phyloP scores from a whole-genome alignment of 2,329 filamentous ascomycete species.

The Calonectria henricotiae region DNA sequence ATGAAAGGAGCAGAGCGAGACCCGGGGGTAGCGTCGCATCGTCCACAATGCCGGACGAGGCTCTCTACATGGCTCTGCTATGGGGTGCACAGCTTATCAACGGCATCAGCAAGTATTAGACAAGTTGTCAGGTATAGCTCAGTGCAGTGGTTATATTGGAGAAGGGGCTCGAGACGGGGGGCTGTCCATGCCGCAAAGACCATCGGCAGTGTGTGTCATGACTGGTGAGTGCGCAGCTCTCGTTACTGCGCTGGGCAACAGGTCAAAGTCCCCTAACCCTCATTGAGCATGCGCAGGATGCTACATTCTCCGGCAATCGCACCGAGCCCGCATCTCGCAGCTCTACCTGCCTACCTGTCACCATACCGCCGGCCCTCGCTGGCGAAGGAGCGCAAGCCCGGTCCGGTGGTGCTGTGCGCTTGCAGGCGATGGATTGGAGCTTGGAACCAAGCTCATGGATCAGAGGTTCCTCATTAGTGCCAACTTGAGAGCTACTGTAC shows the following conservation, averaged over 20 bases:
- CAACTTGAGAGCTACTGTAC: conserved; percentile 26
- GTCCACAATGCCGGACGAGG: conserved; percentile 22
- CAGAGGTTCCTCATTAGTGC: conserved; percentile 22
- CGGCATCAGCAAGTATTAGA: conserved; percentile 9
- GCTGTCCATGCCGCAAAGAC: neutral
- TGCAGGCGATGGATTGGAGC: conserved; percentile 32
- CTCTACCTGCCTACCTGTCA: conserved; percentile 17
- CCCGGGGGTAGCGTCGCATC: conserved; percentile 17
- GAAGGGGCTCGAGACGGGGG: conserved; percentile 26
- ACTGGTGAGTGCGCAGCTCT: conserved; percentile 6
- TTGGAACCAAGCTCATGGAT: conserved; percentile 36
- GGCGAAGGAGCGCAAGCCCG: conserved; percentile 28
- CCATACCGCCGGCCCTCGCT: conserved; percentile 27
- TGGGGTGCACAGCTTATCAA: conserved; percentile 8
- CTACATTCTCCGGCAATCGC: conserved; percentile 31
- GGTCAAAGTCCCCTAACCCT: conserved; percentile 35
- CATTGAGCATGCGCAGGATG: conserved; percentile 33
- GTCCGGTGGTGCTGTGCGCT: conserved; percentile 36
- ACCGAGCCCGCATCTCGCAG: conserved; percentile 28
- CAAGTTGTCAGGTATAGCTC: conserved; percentile 2
- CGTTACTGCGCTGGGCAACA: conserved; percentile 1
- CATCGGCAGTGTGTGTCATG: conserved; percentile 30
- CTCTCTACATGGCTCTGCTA: conserved; percentile 12
- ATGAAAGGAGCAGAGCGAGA: conserved; percentile 16
- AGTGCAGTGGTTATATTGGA: conserved; percentile 18